Evolutionary conservation across 164 flowering plant species (phyloP), one percentile per base, ranked within the genome.

Genomic region (Malania oleifera): DNA sequence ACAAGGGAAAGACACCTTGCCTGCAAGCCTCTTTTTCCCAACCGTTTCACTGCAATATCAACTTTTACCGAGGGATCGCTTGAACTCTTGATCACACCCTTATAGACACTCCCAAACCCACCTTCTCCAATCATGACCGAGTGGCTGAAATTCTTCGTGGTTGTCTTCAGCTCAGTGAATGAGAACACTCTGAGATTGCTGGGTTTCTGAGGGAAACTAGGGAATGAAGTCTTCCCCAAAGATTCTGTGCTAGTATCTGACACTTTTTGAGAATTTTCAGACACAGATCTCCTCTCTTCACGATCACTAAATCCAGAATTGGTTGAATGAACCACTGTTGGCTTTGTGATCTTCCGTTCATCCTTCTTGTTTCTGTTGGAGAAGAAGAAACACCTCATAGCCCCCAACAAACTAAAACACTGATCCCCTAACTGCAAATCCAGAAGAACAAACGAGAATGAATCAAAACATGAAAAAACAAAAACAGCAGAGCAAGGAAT

Each of bases 31-130:
- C 82, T 80, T 73, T 63, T 77, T 27, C 93, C 83, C 41, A 95
- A 79, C 61, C 87, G 92, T 66, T 95, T 95, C 3, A 95, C 79
- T 2, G 97, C 99, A 60, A 88, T 82, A 14, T 82, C 84, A 12
- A 79, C 27, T 66, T 73, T 91, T 34, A 34, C 52, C 23, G 72
- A 52, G 27, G 91, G 73, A 49, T 90, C 89, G 24, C 80, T 82
- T 18, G 66, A 54, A 54, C 61, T 72, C 71, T 68, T 85, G 40
- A 95, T 77, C n/a, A 68, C 39, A 44, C 93, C 99, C 62, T 66
- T 81, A 56, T 75, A 93, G 34, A 93, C 98, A 68, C 95, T 77
- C 25, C 98, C 97, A 60, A 93, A 93, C 35, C 98, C 98, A 47
- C 98, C 98, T 57, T 93, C 98, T n/a, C 98, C 98, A 22, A 93